Evolutionary conservation across 805 yeast genomes (phyloP).

Genomic region (Metschnikowia peoriensis): DNA sequence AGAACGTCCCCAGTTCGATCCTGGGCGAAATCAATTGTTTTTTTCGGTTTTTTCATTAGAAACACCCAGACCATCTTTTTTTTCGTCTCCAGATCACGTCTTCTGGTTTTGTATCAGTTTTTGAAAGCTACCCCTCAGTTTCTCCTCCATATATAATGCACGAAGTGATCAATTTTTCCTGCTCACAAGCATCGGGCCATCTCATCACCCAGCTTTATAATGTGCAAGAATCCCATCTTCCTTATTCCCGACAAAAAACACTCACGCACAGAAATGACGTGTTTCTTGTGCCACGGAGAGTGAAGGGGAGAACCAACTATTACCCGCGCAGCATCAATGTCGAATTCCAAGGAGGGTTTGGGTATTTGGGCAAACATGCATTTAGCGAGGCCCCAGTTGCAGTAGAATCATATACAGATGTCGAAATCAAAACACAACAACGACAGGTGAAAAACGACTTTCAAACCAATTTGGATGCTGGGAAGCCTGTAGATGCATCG

Average conservation of each 20-base stretch:
- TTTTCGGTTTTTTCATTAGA: not conserved
- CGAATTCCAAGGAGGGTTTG: constrained; percentile 78
- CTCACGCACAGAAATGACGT: constrained; percentile 49
- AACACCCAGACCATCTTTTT: not conserved
- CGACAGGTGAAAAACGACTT: constrained; percentile 52
- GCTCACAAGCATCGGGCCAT: constrained; percentile 74
- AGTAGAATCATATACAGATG: constrained; percentile 10
- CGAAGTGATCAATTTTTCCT: constrained; percentile 70
- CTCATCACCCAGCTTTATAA: constrained; percentile 80
- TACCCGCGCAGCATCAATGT: constrained; percentile 82
- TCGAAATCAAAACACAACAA: constrained; percentile 32
- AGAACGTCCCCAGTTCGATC: constrained; percentile 28
- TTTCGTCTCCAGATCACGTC: not conserved
- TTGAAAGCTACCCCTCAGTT: too few relatives aligned
- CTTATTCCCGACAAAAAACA: constrained; percentile 43
- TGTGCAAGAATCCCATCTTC: constrained; percentile 66
- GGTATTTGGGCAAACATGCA: constrained; percentile 59
- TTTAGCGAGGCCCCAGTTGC: constrained; percentile 29
- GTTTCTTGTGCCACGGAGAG: constrained; percentile 23
- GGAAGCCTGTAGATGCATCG: constrained; percentile 22
- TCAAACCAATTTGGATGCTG: constrained; percentile 61
- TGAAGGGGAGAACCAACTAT: constrained; percentile 43
- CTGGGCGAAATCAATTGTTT: constrained; percentile 23
- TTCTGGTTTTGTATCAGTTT: too few relatives aligned
- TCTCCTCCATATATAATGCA: constrained; percentile 11